These are phyloP conservation scores for Trametes villosa DNA, from an alignment of 768 basidiomycete genomes.

Conservation along the genomic window DNA sequence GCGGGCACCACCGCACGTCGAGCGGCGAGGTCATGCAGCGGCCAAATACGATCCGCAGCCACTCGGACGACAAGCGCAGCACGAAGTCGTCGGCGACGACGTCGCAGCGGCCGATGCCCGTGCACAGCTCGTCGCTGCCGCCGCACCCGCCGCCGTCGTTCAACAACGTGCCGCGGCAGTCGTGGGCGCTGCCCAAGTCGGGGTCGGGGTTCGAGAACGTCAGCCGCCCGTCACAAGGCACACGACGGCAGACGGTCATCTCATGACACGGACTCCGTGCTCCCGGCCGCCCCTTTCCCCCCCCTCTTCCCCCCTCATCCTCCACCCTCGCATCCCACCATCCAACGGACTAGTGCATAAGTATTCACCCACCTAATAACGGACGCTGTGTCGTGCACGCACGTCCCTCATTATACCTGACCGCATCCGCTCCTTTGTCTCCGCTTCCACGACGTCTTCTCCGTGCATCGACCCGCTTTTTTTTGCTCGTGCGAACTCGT, in stretches of 20 bases:
- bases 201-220: conserved; percentile 34
- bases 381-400: conserved; percentile 7
- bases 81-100: conserved; percentile 2
- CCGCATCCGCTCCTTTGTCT: background rate
- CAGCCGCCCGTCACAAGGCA: conserved; percentile 28
- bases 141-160: conserved; percentile 30
- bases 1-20: conserved; percentile 24
- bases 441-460: background rate
- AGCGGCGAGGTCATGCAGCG: conserved; percentile 21
- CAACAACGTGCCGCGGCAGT: conserved; percentile 26
- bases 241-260: conserved; percentile 33
- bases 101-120: conserved; percentile 3
- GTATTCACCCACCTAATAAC: conserved; percentile 2
- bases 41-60: conserved; percentile 11
- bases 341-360: conserved; percentile 4
- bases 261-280: conserved; percentile 21
- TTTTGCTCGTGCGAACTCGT: background rate
- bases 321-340: background rate
- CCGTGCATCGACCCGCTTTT: background rate
- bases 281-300: background rate
- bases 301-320: background rate
- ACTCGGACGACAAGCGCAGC: conserved; percentile 15
- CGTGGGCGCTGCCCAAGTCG: conserved; percentile 22
- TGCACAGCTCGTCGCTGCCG: conserved; percentile 27
- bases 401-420: conserved; percentile 10